Conservation (phyloP, 768 basidiomycete species). For the Russula virescens region DNA sequence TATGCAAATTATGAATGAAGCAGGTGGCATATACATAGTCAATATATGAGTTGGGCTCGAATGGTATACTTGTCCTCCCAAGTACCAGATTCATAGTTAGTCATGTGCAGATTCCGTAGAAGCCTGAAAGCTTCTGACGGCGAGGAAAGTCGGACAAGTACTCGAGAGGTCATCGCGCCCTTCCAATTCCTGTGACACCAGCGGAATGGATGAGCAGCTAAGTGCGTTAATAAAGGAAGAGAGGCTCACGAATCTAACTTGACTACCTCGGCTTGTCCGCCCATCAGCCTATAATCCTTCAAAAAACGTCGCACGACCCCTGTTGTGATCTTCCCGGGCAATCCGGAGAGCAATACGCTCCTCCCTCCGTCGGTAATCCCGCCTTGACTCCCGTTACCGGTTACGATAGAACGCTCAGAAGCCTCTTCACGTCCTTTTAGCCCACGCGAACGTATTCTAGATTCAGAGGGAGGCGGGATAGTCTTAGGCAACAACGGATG, state of each 20-base stretch:
- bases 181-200: conserved; percentile 14
- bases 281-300: conserved; percentile 40
- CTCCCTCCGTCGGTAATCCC: conserved; percentile 43
- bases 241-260: conserved; percentile 46
- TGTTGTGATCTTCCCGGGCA: conserved; percentile 45
- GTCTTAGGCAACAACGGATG: conserved; percentile 37
- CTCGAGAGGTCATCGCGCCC: conserved; percentile 43
- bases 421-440: conserved; percentile 37
- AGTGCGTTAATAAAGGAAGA: background rate
- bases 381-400: conserved; percentile 47
- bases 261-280: conserved; percentile 41
- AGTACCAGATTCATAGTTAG: conserved; percentile 36
- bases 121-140: conserved; percentile 65
- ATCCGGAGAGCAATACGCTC: conserved; percentile 54
- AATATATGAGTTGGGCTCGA: conserved; percentile 48
- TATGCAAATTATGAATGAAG: conserved; percentile 2
- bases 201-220: background rate
- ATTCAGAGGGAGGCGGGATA: conserved; percentile 23
- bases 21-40: conserved; percentile 27
- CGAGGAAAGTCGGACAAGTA: conserved; percentile 49
- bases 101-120: conserved; percentile 58
- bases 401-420: conserved; percentile 33
- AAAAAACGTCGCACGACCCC: conserved; percentile 38
- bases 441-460: conserved; percentile 33
- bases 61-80: conserved; percentile 39